Percentiles rank a stretch among this genome's conserved stretches.
phyloP scores from a whole-genome alignment of 2,329 filamentous ascomycete genomes.

The Xylaria sp. region DNA sequence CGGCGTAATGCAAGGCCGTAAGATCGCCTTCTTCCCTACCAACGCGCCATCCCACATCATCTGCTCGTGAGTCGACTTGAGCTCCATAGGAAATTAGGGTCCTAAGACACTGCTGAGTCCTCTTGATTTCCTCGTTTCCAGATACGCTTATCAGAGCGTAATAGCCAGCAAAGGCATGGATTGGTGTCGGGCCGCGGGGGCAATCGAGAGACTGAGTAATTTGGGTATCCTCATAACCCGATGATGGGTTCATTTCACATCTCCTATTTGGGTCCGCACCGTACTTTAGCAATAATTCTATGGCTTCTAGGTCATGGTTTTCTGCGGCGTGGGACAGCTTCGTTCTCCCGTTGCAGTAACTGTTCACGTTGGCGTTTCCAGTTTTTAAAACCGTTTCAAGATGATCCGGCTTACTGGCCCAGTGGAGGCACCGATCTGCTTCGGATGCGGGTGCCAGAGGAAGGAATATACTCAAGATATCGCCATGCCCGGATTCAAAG shows the following conservation, averaged over 20 bases:
- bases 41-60: background rate
- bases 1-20: conserved; percentile 6
- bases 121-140: background rate
- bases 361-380: conserved; percentile 3
- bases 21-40: background rate
- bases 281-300: background rate
- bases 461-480: background rate
- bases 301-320: conserved; percentile 1
- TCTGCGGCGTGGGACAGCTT: conserved; percentile 2
- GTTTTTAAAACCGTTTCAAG: conserved; percentile 2
- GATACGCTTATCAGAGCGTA: background rate
- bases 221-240: background rate
- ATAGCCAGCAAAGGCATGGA: conserved; percentile 9
- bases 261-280: conserved; percentile 12
- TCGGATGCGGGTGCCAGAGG: conserved; percentile 1
- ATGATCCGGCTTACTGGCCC: conserved; percentile 1
- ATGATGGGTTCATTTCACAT: background rate
- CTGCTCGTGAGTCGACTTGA: background rate
- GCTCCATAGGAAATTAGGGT: conserved; percentile 4
- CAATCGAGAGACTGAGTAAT: background rate
- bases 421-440: conserved; percentile 12
- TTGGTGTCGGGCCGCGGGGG: background rate
- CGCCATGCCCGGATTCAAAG: background rate
- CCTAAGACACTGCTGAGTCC: background rate
- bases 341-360: background rate